These are phyloP conservation scores for Naegleria lovaniensis DNA, from an alignment of 208 protist species.

Conservation along the genomic window DNA sequence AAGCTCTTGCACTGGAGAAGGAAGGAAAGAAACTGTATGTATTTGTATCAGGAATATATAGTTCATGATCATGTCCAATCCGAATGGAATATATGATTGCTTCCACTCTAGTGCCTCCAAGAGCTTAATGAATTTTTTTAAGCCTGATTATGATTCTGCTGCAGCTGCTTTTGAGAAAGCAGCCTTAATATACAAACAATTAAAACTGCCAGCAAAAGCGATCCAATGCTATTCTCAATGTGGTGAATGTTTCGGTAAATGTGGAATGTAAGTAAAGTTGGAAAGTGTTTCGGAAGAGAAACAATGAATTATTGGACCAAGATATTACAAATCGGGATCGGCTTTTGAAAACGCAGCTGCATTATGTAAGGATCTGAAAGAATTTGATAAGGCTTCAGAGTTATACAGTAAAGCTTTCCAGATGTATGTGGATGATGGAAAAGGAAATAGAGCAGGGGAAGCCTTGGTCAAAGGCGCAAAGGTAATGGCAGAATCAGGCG, in stretches of 20 bases:
- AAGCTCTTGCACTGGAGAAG: not conserved
- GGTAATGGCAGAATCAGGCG: not conserved
- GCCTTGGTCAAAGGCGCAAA: not conserved
- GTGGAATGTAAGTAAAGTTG: not conserved
- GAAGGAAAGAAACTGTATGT: not conserved
- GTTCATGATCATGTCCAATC: no score
- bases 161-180: not conserved
- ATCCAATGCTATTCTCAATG: not conserved
- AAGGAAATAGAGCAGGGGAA: constrained; percentile 10
- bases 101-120: not conserved
- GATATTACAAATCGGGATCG: not conserved
- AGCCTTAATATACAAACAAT: not conserved
- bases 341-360: not conserved
- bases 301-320: not conserved
- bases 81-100: no score
- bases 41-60: no score
- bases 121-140: not conserved
- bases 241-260: constrained; percentile 8
- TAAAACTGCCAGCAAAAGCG: not conserved
- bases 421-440: constrained; percentile 1
- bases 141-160: constrained; percentile 1
- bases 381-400: not conserved
- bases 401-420: not conserved
- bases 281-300: no score
- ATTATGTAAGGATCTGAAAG: not conserved